phyloP scores from a whole-genome alignment of 169 alveolate genomes.

The Plasmodium berghei region DNA sequence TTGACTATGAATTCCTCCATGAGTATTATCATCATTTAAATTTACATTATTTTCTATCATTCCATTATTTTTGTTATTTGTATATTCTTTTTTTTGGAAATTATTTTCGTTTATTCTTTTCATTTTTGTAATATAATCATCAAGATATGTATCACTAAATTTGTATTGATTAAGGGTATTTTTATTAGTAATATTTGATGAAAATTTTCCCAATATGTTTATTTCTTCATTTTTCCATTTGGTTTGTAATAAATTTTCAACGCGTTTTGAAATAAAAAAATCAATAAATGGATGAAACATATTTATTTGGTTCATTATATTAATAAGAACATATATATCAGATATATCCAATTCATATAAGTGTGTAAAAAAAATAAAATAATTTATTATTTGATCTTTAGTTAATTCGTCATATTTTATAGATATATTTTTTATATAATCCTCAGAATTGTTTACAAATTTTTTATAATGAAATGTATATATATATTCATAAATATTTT shows the following conservation, averaged over 20 bases:
- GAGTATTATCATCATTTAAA: neutral
- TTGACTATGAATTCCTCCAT: neutral
- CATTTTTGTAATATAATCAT: slow-evolving; percentile 41
- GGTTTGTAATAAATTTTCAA: slow-evolving; percentile 25
- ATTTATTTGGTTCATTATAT: slow-evolving; percentile 30
- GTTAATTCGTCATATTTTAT: slow-evolving; percentile 31
- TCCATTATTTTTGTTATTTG: neutral
- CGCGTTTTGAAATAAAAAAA: slow-evolving; percentile 55
- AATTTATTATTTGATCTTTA: slow-evolving; percentile 57
- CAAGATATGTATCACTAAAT: slow-evolving; percentile 51
- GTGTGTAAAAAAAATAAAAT: slow-evolving; percentile 59
- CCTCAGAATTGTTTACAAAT: slow-evolving; percentile 38
- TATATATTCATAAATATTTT: slow-evolving; percentile 49
- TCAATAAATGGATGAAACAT: slow-evolving; percentile 43
- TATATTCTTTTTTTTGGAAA: neutral
- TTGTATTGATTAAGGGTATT: neutral
- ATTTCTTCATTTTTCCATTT: neutral
- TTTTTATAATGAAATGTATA: slow-evolving; percentile 17
- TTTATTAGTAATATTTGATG: neutral
- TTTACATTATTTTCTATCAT: neutral
- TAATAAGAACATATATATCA: slow-evolving; percentile 32
- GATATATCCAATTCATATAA: slow-evolving; percentile 36
- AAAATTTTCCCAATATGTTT: slow-evolving; percentile 1
- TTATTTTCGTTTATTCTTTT: slow-evolving; percentile 4
- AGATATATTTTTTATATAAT: slow-evolving; percentile 17